A percentile compares a stretch with the other conserved stretches of the same genome.
phyloP scores from a whole-genome alignment of 2,329 filamentous ascomycete species.

The Alternaria tenuissima region DNA sequence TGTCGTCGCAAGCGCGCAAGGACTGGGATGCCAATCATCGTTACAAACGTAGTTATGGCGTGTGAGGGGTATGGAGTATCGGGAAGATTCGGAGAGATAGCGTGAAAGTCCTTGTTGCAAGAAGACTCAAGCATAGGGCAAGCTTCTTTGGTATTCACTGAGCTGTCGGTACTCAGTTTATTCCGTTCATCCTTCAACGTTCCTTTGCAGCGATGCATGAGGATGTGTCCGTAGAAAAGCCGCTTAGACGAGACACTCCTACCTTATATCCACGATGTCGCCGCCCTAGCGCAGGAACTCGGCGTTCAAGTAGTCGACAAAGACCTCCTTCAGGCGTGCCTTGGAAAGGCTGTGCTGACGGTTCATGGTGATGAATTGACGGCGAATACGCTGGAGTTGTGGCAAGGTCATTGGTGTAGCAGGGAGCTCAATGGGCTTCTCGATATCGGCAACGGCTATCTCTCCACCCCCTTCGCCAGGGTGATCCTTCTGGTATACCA shows the following conservation, averaged over 20 bases:
- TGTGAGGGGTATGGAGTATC: neutral
- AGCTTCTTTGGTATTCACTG: neutral
- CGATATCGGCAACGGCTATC: slow-evolving; percentile 63
- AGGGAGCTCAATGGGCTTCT: slow-evolving; percentile 71
- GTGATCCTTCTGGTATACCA: slow-evolving; percentile 73
- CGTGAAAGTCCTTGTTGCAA: neutral
- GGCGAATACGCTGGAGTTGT: slow-evolving; percentile 77
- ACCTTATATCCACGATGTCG: neutral
- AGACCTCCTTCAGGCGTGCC: slow-evolving; percentile 47
- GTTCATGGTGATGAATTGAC: slow-evolving; percentile 80
- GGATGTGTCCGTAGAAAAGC: neutral
- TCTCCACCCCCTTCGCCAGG: slow-evolving; percentile 67
- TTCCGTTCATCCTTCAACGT: neutral
- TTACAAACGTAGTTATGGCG: neutral
- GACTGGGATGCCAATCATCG: neutral
- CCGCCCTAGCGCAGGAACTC: slow-evolving; percentile 43
- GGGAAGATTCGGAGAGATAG: slow-evolving; percentile 20
- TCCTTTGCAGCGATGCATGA: neutral
- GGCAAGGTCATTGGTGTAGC: slow-evolving; percentile 72
- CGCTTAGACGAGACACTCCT: slow-evolving; percentile 17
- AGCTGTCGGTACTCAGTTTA: neutral
- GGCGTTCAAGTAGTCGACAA: slow-evolving; percentile 51
- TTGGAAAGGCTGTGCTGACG: slow-evolving; percentile 65
- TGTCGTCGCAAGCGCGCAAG: slow-evolving; percentile 18
- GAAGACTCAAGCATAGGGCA: neutral